Evolutionary conservation across 2,329 filamentous ascomycete species (phyloP).

Genomic region (Aspergillus ustus): DNA sequence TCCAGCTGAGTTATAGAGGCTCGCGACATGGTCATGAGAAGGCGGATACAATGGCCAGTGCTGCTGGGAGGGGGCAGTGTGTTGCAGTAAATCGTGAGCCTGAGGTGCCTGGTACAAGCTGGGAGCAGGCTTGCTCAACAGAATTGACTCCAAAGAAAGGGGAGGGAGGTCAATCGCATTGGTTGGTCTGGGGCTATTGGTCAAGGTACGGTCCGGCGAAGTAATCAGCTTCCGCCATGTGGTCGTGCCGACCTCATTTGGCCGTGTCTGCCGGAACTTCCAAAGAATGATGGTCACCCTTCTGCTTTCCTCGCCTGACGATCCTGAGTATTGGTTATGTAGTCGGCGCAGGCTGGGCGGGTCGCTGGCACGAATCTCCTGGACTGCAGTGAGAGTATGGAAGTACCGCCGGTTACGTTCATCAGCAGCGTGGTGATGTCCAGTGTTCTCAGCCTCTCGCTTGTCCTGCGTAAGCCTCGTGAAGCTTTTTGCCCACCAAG

Average conservation of each 20-base stretch:
- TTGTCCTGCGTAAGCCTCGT: conserved; percentile 47
- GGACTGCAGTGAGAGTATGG: conserved; percentile 49
- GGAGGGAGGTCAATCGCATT: conserved; percentile 42
- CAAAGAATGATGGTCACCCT: conserved; percentile 51
- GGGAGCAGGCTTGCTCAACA: conserved; percentile 37
- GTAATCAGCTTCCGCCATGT: conserved; percentile 50
- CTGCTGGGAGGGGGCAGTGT: conserved; percentile 33
- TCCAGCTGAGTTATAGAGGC: conserved; percentile 38
- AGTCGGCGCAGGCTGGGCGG: conserved; percentile 32
- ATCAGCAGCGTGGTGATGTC: conserved; percentile 39
- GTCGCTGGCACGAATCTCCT: conserved; percentile 47
- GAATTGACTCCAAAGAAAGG: conserved; percentile 41
- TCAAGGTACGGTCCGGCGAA: conserved; percentile 40
- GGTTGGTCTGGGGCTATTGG: conserved; percentile 42
- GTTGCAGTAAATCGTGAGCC: conserved; percentile 37
- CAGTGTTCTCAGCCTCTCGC: conserved; percentile 43
- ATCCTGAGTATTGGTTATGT: conserved; percentile 32
- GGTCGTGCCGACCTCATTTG: conserved; percentile 47
- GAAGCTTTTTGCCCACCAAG: conserved; percentile 52
- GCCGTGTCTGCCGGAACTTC: conserved; percentile 51
- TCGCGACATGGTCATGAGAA: conserved; percentile 39
- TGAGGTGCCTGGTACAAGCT: conserved; percentile 39
- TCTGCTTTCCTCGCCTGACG: conserved; percentile 36
- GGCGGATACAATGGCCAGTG: conserved; percentile 43
- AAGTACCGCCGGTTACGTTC: conserved; percentile 44